These are phyloP conservation scores for Strobilomyces dryophilus DNA, from an alignment of 768 basidiomycete genomes.

Conservation along the genomic window DNA sequence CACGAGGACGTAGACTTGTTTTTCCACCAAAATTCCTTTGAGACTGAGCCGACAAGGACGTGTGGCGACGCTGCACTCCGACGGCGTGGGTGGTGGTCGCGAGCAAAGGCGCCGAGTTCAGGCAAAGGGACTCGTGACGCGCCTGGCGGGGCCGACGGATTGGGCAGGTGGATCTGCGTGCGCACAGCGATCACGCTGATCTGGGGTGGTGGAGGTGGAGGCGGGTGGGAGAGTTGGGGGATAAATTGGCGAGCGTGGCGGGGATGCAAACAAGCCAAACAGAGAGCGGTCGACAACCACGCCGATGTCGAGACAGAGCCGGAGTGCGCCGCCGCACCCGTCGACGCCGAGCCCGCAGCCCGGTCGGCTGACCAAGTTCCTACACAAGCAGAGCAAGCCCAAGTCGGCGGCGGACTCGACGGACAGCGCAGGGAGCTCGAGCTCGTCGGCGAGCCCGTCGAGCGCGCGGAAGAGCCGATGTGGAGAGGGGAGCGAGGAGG, in stretches of 20 bases:
- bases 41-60: no score
- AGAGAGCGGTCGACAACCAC: constrained; percentile 10
- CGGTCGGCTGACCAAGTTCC: constrained; percentile 60
- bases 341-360: constrained; percentile 40
- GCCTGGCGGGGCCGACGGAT: no score
- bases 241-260: constrained; percentile 16
- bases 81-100: no score
- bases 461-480: constrained; percentile 31
- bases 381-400: constrained; percentile 59
- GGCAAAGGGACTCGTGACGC: no score
- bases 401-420: constrained; percentile 46
- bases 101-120: no score
- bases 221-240: not conserved
- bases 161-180: constrained; percentile 12
- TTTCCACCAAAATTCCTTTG: no score
- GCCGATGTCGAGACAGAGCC: constrained; percentile 46
- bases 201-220: not conserved
- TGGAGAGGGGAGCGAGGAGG: constrained; percentile 25
- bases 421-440: constrained; percentile 35
- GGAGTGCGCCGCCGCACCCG: constrained; percentile 39
- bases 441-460: constrained; percentile 32
- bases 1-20: no score
- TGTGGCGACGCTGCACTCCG: no score
- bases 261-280: constrained; percentile 27
- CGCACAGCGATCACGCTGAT: constrained; percentile 47